Base-by-base conservation (phyloP, 2,329 filamentous ascomycete genomes). In the Apiospora phragmitis region DNA sequence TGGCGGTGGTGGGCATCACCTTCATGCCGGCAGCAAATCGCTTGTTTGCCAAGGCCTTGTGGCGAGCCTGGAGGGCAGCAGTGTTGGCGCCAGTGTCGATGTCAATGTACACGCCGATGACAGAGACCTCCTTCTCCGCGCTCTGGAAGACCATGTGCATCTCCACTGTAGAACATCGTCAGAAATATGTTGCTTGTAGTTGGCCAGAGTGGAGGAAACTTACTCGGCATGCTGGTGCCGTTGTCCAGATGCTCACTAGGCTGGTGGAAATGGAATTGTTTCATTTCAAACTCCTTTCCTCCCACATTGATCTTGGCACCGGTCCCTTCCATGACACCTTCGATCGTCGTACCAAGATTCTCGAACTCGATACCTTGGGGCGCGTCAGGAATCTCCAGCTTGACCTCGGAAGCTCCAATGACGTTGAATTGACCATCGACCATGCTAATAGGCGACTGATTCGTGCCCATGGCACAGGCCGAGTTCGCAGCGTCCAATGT, bases 381-480 rank as follows among this genome's bases (percentile, higher is more conserved):
- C 65, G 81, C 79, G 75, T 80, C 83, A 55, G 85, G 82, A 68
- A 89, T 81, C 43, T 79, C 74, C 69, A 82, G 79, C 76, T 74
- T 69, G 6, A 82, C 41, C n/a, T 82, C 74, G 43, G 77, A 73
- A 59, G 77, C 78, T 12, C 78, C 68, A 9, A 81, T 73, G 45
- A 80, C 68, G 35, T 76, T 77, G 70, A 82, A 83, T 41, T 76
- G 74, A n/a, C 77, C 81, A 4, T 74, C 74, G 7, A 77, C 77
- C 83, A 85, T 83, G 78, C 89, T 85, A 79, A 91, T 90, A 49
- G 89, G 89, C 0, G 88, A 90, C 78, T 91, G 89, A 42, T 81
- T 81, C 29, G 76, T 83, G 47, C 89, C 88, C 1, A 80, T 81
- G 45, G 84, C 84, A 78, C 89, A 91, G 16, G 80, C 78, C 21